Percentiles rank a stretch among this genome's conserved stretches.
These are phyloP conservation scores for Rhynchospora pubera DNA, from an alignment of 176 grass and related monocot species.

Conservation along the genomic window DNA sequence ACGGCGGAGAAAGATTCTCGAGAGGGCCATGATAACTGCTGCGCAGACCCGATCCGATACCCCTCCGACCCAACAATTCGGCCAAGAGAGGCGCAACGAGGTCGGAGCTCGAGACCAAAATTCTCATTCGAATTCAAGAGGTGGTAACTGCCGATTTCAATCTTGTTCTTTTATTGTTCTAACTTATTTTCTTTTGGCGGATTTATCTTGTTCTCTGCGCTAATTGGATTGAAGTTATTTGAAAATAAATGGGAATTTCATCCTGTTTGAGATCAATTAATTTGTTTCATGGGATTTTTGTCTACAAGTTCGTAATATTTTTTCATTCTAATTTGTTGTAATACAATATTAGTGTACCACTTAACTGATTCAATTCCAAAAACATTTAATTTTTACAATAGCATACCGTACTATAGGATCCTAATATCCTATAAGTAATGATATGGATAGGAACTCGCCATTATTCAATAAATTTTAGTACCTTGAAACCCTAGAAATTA, in stretches of 20 bases:
- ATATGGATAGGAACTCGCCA: neutral
- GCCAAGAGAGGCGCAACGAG: neutral
- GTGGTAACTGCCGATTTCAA: neutral
- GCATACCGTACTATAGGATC: no score
- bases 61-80: constrained; percentile 29
- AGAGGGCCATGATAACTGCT: constrained; percentile 73
- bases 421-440: neutral
- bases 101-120: neutral
- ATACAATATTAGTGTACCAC: neutral
- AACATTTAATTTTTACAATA: no score
- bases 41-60: constrained; percentile 24
- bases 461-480: neutral
- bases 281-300: neutral
- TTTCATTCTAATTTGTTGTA: neutral
- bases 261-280: neutral
- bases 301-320: neutral
- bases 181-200: neutral
- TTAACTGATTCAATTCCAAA: neutral
- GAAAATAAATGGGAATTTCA: neutral
- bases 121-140: neutral
- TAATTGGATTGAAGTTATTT: neutral
- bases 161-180: neutral
- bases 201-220: neutral
- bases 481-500: neutral
- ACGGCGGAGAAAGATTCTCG: constrained; percentile 57